A percentile compares a stretch with the other conserved stretches of the same genome.
Evolutionary conservation across 805 yeast genomes (phyloP).

Genomic region (Wickerhamiella occidentalis): DNA sequence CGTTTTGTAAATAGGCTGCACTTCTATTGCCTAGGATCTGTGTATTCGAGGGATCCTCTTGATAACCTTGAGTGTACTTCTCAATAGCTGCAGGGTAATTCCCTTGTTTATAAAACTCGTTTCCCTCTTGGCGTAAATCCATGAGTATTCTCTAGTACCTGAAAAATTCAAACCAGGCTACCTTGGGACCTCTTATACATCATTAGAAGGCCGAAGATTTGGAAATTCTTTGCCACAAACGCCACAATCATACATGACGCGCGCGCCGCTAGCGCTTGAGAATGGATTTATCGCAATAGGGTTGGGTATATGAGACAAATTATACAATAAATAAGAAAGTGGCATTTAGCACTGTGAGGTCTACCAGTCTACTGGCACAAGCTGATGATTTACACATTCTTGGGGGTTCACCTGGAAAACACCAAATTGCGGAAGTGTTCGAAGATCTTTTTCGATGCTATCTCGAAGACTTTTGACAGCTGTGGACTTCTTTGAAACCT

Average conservation of each 20-base stretch:
- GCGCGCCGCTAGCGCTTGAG: background rate
- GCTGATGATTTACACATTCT: conserved; percentile 5
- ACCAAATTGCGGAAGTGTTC: background rate
- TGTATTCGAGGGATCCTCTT: conserved; percentile 28
- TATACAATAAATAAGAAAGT: background rate
- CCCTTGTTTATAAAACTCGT: conserved; percentile 29
- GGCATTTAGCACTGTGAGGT: too few relatives aligned
- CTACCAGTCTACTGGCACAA: conserved; percentile 7
- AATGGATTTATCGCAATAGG: background rate
- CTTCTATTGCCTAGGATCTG: conserved; percentile 31
- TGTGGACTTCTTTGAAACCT: background rate
- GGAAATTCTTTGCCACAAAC: conserved; percentile 7
- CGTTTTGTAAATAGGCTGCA: conserved; percentile 30
- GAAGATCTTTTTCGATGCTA: background rate
- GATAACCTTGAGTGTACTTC: conserved; percentile 29
- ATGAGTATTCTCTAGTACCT: background rate
- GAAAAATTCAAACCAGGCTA: background rate
- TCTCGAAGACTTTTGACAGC: background rate
- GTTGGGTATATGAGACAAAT: background rate
- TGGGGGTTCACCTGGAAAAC: conserved; percentile 5
- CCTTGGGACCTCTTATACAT: conserved; percentile 1
- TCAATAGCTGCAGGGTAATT: conserved; percentile 26
- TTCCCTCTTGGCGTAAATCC: conserved; percentile 29
- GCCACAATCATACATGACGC: background rate
- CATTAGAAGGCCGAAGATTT: background rate